Conservation (phyloP, 1,284 basidiomycete species). For the Ustilago curta region DNA sequence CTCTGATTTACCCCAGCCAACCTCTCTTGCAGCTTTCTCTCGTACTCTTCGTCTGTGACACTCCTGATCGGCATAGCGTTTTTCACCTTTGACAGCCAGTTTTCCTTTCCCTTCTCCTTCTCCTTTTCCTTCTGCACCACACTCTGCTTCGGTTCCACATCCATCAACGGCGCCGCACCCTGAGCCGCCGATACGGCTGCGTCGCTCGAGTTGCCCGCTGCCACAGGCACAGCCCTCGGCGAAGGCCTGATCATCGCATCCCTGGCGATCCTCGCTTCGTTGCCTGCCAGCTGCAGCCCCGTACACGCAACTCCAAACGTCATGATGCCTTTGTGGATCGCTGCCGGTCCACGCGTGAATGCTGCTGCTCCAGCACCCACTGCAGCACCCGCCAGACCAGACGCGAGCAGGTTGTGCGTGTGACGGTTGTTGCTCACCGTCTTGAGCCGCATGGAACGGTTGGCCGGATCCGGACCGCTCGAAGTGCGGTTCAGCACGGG, state of each 20-base stretch:
- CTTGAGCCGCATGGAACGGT: slow-evolving; percentile 30
- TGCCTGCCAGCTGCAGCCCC: slow-evolving; percentile 39
- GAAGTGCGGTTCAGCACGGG: slow-evolving; percentile 42
- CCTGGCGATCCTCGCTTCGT: slow-evolving; percentile 41
- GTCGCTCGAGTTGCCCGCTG: slow-evolving; percentile 7
- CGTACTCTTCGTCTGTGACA: slow-evolving; percentile 55
- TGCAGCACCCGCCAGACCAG: slow-evolving; percentile 38
- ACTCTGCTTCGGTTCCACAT: slow-evolving; percentile 9
- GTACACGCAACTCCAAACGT: slow-evolving; percentile 45
- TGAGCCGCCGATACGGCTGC: slow-evolving; percentile 11
- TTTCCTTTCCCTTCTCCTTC: neutral
- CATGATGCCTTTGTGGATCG: slow-evolving; percentile 31
- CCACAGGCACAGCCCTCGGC: slow-evolving; percentile 4
- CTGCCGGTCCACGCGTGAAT: slow-evolving; percentile 12
- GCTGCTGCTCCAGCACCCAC: slow-evolving; percentile 41
- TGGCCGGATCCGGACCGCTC: slow-evolving; percentile 31
- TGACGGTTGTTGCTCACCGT: slow-evolving; percentile 25
- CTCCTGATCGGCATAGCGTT: slow-evolving; percentile 40
- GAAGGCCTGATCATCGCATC: slow-evolving; percentile 23
- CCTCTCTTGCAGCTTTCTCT: slow-evolving; percentile 36
- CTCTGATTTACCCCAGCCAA: slow-evolving; percentile 38
- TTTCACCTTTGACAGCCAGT: slow-evolving; percentile 31
- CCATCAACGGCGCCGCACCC: slow-evolving; percentile 11
- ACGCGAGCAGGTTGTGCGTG: slow-evolving; percentile 36
- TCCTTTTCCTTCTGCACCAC: neutral